These are phyloP conservation scores for Phaffomyces thermotolerans DNA, from an alignment of 805 yeast genomes.

Conservation along the genomic window DNA sequence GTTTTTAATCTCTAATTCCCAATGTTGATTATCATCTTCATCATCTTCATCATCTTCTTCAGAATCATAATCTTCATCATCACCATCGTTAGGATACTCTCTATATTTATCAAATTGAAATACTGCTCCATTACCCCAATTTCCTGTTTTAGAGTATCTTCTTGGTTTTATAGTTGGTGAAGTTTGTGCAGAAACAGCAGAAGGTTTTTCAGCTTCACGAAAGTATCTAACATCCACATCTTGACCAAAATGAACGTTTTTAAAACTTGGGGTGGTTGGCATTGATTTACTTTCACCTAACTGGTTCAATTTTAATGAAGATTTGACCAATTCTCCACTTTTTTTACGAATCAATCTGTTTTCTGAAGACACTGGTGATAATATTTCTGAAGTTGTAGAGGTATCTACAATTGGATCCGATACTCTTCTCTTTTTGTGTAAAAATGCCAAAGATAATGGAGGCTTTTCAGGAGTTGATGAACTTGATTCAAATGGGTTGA, in stretches of 20 bases:
- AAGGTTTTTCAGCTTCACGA: conserved; percentile 65
- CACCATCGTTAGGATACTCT: conserved; percentile 14
- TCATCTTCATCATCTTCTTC: conserved; percentile 14
- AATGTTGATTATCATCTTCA: conserved; percentile 24
- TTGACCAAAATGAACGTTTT: conserved; percentile 77
- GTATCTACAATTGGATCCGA: conserved; percentile 4
- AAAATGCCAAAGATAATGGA: conserved; percentile 17
- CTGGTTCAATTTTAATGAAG: conserved; percentile 48
- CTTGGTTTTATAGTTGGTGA: conserved; percentile 41
- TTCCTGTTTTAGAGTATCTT: conserved; percentile 19
- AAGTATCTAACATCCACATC: conserved; percentile 67
- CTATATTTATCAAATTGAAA: conserved; percentile 13
- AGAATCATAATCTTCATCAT: conserved; percentile 16
- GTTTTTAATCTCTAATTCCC: conserved; percentile 38
- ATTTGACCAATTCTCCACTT: conserved; percentile 79
- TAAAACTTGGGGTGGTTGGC: conserved; percentile 52
- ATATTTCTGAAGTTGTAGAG: background rate
- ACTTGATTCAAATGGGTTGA: background rate
- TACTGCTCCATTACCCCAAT: conserved; percentile 22
- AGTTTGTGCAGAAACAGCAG: conserved; percentile 61
- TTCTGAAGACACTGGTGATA: conserved; percentile 1
- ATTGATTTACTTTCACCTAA: conserved; percentile 35
- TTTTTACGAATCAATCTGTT: conserved; percentile 64
- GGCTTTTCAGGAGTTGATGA: conserved; percentile 1
- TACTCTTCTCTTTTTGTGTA: conserved; percentile 17